A percentile compares a stretch with the other conserved stretches of the same genome.
phyloP scores from a whole-genome alignment of 1,284 basidiomycete genomes.

The Naganishia liquefaciens region DNA sequence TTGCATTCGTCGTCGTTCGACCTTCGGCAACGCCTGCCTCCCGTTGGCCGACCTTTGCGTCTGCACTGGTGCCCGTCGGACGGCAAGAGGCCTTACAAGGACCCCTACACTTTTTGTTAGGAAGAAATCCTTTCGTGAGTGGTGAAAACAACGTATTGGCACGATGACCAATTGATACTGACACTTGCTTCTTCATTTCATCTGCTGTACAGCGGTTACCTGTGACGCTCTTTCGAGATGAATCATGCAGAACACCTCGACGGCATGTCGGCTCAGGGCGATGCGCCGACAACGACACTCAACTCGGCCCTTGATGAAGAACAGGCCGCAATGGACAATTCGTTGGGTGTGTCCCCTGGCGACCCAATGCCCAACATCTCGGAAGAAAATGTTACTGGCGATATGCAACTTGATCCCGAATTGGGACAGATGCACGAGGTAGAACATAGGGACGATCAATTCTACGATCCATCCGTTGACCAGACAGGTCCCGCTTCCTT shows the following conservation, averaged over 20 bases:
- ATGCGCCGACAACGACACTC: constrained; percentile 10
- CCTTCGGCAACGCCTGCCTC: not conserved
- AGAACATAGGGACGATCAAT: constrained; percentile 14
- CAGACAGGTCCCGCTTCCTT: constrained; percentile 4
- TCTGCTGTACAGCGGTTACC: too few species aligned
- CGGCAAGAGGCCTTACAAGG: too few species aligned
- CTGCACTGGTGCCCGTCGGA: not conserved
- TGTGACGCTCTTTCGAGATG: not conserved
- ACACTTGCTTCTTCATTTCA: not conserved
- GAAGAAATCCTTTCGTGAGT: not conserved
- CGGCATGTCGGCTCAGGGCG: constrained; percentile 1
- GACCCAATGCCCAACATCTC: constrained; percentile 1
- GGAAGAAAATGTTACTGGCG: not conserved
- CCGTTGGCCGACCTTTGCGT: not conserved
- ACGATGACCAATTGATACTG: not conserved
- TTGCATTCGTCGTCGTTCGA: constrained; percentile 27
- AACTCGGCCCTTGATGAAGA: constrained; percentile 23
- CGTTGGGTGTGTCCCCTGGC: not conserved
- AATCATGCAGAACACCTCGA: constrained; percentile 9
- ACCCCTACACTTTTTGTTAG: not conserved
- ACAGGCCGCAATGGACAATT: constrained; percentile 1
- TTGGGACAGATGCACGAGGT: constrained; percentile 10
- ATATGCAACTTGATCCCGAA: constrained; percentile 22
- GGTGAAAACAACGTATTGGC: not conserved
- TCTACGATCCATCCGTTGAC: constrained; percentile 23